These are phyloP conservation scores for Melampsora americana DNA, from an alignment of 1,284 basidiomycete genomes.

Conservation along the genomic window DNA sequence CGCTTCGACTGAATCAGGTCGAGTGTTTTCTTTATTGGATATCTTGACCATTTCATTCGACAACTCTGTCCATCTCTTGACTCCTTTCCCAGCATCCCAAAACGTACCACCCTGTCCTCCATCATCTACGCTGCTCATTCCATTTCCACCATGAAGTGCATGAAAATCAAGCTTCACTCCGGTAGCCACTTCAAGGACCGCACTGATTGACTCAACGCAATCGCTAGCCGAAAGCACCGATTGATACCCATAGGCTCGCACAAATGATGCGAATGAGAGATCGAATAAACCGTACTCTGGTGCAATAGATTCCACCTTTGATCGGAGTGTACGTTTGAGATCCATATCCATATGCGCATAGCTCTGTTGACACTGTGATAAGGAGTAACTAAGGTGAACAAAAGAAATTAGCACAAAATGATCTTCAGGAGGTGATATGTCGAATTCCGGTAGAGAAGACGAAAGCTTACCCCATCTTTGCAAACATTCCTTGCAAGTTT, in stretches of 20 bases:
- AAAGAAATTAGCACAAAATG: not conserved
- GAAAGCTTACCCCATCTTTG: slow-evolving; percentile 88
- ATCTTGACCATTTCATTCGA: not conserved
- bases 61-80: slow-evolving; percentile 49
- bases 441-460: not conserved
- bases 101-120: slow-evolving; percentile 29
- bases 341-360: slow-evolving; percentile 96
- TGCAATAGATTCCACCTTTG: slow-evolving; percentile 81
- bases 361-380: slow-evolving; percentile 86
- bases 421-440: not conserved
- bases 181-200: slow-evolving; percentile 83
- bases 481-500: slow-evolving; percentile 81
- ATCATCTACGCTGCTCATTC: slow-evolving; percentile 17
- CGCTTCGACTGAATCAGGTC: slow-evolving; percentile 27
- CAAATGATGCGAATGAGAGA: slow-evolving; percentile 86
- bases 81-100: slow-evolving; percentile 50
- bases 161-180: slow-evolving; percentile 83
- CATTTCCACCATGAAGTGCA: slow-evolving; percentile 35
- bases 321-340: slow-evolving; percentile 75
- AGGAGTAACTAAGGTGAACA: slow-evolving; percentile 67
- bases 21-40: slow-evolving; percentile 43
- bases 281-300: slow-evolving; percentile 97
- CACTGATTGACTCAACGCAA: slow-evolving; percentile 81
- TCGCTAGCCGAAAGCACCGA: slow-evolving; percentile 85
- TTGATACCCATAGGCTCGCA: slow-evolving; percentile 82